Percentiles rank a stretch among this genome's conserved stretches.
These are phyloP conservation scores for Candida insectorum DNA, from an alignment of 805 yeast species.

Conservation along the genomic window DNA sequence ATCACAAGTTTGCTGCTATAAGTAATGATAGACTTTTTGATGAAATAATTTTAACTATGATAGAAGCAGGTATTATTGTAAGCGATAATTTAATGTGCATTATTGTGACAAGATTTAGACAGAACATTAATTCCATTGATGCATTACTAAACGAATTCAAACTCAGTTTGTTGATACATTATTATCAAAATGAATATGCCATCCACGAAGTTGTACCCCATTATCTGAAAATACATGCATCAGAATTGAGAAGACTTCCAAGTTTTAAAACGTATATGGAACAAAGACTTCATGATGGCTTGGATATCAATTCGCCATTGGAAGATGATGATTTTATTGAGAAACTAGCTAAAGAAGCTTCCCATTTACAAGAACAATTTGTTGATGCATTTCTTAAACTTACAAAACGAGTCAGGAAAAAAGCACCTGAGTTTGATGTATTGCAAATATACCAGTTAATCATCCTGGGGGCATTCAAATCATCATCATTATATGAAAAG, in stretches of 20 bases:
- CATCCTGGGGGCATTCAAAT: no score
- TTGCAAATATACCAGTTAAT: no score
- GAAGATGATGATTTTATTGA: no score
- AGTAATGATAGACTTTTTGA: slow-evolving; percentile 29
- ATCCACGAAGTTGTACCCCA: slow-evolving; percentile 16
- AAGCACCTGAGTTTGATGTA: no score
- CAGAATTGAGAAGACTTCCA: slow-evolving; percentile 27
- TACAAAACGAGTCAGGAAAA: no score
- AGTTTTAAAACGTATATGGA: slow-evolving; percentile 37
- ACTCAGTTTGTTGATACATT: slow-evolving; percentile 36
- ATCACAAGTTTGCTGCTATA: slow-evolving; percentile 31
- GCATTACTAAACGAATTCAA: slow-evolving; percentile 34
- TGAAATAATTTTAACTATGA: slow-evolving; percentile 29
- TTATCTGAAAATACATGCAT: slow-evolving; percentile 10
- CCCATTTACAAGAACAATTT: no score
- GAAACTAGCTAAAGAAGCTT: no score
- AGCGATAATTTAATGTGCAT: slow-evolving; percentile 23
- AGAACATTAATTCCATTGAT: slow-evolving; percentile 41
- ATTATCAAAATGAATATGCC: slow-evolving; percentile 36
- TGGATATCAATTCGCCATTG: no score
- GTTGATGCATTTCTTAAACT: no score
- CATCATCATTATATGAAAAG: no score
- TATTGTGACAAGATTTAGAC: slow-evolving; percentile 31
- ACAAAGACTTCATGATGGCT: slow-evolving; percentile 6
- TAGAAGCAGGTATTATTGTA: slow-evolving; percentile 14